Base-by-base conservation (phyloP, 495 filamentous ascomycete genomes). In the Peziza echinospora region DNA sequence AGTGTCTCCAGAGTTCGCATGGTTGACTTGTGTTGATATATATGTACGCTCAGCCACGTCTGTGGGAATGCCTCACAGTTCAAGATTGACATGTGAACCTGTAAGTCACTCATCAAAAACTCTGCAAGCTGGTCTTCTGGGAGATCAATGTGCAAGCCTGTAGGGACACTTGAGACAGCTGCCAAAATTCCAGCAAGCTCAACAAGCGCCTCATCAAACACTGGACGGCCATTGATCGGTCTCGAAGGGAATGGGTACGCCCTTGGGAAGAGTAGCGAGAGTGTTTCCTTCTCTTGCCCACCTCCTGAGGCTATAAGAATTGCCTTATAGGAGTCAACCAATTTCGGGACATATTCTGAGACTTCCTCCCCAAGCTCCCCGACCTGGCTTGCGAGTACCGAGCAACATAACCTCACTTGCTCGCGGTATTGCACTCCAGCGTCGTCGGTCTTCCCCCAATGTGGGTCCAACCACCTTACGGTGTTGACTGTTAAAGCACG, bases 1-100 rank as follows among this genome's bases (percentile, higher is more conserved):
- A 94, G 64, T 49, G 82, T 79, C 60, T 94, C 83, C n/a, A 99
- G 69, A 10, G 77, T 80, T 48, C 79, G 79, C 65, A 96, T 78
- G 3, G 83, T 79, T 1, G 84, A 85, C 58, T 82, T 85, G 60
- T 96, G 89, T 56, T 99, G 84, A 61, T 84, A 93, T 34, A 94
- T 83, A 60, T 92, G 83, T 28, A 92, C 72, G 59, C 84, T 93
- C 28, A 99, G 70, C 91, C 89, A 97, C 52, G 66, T 72, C 25
- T 72, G 69, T 2, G 89, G 89, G 61, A 94, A 99, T 0, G 91
- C 82, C 50, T 91, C 83, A 51, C 85, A 84, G 47, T 77, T 71
- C 4, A 97, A 65, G 46, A 97, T 84, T 45, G 84, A 93, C 60
- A 82, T 81, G 54, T 91, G 81, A 4, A 89, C 80, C 49, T 83